Base-by-base conservation (phyloP, 345 rosid genomes). In the Citropsis articulata region DNA sequence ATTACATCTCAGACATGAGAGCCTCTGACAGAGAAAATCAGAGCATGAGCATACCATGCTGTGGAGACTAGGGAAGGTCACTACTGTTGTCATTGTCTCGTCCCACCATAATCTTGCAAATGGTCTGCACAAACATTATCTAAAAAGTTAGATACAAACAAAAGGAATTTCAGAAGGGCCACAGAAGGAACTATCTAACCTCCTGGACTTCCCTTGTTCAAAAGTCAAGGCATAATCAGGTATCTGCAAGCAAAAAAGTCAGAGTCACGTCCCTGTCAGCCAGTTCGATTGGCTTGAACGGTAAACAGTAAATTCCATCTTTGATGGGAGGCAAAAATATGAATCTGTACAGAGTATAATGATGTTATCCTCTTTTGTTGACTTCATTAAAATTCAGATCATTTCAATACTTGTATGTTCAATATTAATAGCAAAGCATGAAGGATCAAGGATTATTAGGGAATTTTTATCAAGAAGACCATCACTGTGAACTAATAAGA, bases 51-150 rank as follows among this genome's bases (percentile, higher is more conserved):
- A 73, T 16, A 95, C 98, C 99, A 89, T 94, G 88, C 74, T 86
- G 80, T 84, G 91, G 84, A 85, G 86, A 75, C 77, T 74, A 21
- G 97, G 93, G 66, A 40, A 78, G 65, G 98, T 93, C 62, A 93
- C 76, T 24, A 95, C 85, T 8, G 98, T 95, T 25, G 98, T 87
- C 84, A 93, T 91, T 3, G 97, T 93, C 78, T 95, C 98, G 68
- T 95, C 99, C 98, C 99, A 95, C 98, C 99, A 95, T 77, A 95
- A 81, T 81, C 98, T 91, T 7, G 82, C 97, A 84, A 89, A 95
- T 19, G 98, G 97, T 76, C 99, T 95, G 84, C 78, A 76, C 25
- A 55, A 28, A 76, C 28, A 77, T 16, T 31, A 24, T 25, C 18
- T 9, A 67, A 22, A 60, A 45, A 9, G 40, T 64, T 67, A 75